phyloP scores from a whole-genome alignment of 2,329 filamentous ascomycete species.

The Botrytis galanthina region DNA sequence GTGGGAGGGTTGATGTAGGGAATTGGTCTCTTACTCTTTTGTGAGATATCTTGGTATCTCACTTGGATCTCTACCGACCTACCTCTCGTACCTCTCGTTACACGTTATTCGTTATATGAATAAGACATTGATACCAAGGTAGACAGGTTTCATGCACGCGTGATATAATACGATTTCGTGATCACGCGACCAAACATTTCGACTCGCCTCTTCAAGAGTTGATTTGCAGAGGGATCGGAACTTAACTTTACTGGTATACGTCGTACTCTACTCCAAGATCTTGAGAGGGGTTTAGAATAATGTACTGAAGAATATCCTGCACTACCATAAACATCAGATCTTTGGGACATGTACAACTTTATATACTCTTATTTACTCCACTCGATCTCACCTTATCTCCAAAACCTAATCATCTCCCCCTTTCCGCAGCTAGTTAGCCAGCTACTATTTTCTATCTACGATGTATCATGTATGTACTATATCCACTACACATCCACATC shows the following conservation, averaged over 20 bases:
- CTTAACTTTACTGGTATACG: not conserved
- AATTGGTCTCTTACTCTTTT: not conserved
- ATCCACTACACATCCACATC: not conserved
- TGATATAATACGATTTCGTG: not conserved
- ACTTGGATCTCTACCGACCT: not conserved
- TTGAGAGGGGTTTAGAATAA: not conserved
- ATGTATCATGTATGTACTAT: not conserved
- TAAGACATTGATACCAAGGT: not conserved
- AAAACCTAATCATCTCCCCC: not conserved
- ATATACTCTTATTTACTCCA: not conserved
- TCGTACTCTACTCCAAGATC: not conserved
- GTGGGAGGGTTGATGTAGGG: not conserved
- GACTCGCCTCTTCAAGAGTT: not conserved
- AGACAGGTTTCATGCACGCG: not conserved
- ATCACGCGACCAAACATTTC: not conserved
- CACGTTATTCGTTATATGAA: not conserved
- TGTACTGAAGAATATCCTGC: not conserved
- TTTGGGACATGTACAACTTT: not conserved
- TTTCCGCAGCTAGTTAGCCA: not conserved
- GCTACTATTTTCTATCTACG: not conserved
- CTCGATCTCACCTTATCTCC: not conserved
- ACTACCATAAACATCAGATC: not conserved
- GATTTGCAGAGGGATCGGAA: not conserved
- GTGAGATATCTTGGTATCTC: not conserved
- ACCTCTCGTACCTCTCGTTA: not conserved